Evolutionary conservation across 306 rosid genomes (phyloP).

Genomic region (Dryas alaskensis): DNA sequence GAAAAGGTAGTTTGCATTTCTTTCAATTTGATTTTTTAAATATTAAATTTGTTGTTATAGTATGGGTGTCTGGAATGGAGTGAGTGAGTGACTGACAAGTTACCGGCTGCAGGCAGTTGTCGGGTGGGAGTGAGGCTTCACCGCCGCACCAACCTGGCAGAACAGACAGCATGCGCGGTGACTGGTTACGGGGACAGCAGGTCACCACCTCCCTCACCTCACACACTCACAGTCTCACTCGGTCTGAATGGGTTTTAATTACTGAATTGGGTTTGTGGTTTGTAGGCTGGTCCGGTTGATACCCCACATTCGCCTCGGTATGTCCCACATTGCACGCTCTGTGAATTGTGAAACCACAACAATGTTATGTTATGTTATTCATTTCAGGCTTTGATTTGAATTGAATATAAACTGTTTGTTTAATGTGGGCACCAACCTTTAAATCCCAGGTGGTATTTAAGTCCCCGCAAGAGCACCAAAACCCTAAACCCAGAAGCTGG

Average conservation of each 20-base stretch:
- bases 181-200: conserved; percentile 55
- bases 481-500: conserved; percentile 24
- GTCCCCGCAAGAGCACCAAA: not conserved
- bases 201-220: conserved; percentile 25
- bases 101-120: conserved; percentile 75
- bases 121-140: conserved; percentile 41
- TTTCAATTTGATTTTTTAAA: not conserved
- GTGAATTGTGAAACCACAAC: not conserved
- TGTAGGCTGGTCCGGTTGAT: conserved; percentile 62
- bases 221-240: not conserved
- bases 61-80: not conserved
- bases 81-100: conserved; percentile 56
- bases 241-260: not conserved
- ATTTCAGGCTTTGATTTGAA: too few relatives aligned
- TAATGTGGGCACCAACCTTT: conserved; percentile 15
- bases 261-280: not conserved
- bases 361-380: too few relatives aligned
- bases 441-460: conserved; percentile 30
- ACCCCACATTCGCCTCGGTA: conserved; percentile 75
- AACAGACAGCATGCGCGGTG: conserved; percentile 51
- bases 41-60: not conserved
- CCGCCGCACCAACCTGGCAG: conserved; percentile 53
- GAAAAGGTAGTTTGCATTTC: not conserved
- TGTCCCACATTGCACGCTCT: conserved; percentile 47
- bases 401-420: not conserved